A percentile compares a stretch with the other conserved stretches of the same genome.
phyloP scores from a whole-genome alignment of 2,329 filamentous ascomycete species.

The Botrytis galanthina region DNA sequence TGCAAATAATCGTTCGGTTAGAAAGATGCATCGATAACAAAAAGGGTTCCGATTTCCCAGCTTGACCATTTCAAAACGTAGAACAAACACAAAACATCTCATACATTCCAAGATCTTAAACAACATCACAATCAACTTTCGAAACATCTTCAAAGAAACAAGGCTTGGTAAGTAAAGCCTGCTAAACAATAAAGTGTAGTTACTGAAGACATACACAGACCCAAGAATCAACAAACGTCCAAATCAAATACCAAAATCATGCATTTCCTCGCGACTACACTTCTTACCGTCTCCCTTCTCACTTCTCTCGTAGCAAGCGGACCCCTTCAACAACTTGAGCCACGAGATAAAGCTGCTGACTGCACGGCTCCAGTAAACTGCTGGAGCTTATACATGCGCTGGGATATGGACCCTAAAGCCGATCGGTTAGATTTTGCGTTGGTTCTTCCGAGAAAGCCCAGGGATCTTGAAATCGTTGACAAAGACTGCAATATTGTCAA shows the following conservation, averaged over 20 bases:
- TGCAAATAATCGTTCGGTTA: neutral
- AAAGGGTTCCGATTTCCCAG: neutral
- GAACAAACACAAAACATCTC: neutral
- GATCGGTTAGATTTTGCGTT: rapidly evolving
- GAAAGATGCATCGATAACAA: neutral
- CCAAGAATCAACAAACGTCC: neutral
- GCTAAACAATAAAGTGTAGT: neutral
- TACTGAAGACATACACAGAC: neutral
- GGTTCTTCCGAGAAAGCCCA: neutral
- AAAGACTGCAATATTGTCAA: neutral
- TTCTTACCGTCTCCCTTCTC: neutral
- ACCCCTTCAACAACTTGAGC: neutral
- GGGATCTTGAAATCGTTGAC: neutral
- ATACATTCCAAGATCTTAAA: neutral
- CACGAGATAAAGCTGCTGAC: rapidly evolving
- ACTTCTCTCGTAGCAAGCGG: neutral
- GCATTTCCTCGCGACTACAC: neutral
- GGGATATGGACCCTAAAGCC: neutral
- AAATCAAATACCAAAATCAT: neutral
- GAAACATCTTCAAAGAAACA: neutral
- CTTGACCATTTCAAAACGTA: neutral
- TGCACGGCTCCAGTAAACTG: neutral
- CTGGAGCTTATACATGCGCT: neutral
- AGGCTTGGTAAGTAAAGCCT: neutral
- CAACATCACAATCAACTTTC: neutral